A percentile compares a stretch with the other conserved stretches of the same genome.
phyloP scores from a whole-genome alignment of 495 filamentous ascomycete species.

The Lichenothelia convexa region DNA sequence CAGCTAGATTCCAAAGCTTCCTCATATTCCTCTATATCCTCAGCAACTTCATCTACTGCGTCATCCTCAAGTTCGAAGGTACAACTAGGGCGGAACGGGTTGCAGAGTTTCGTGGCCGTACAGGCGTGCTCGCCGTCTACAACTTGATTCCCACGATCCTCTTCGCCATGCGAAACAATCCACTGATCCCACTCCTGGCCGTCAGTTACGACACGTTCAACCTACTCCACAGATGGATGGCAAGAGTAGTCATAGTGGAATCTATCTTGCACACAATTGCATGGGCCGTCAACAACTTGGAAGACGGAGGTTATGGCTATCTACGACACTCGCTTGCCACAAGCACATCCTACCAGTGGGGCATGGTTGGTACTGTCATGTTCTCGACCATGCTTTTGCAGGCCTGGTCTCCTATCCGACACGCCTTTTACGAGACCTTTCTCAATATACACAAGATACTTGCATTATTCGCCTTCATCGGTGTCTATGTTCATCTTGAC shows the following conservation, averaged over 20 bases:
- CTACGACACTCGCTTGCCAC: slow-evolving; percentile 6
- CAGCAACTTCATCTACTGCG: slow-evolving; percentile 64
- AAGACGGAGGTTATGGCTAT: slow-evolving; percentile 9
- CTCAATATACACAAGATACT: slow-evolving; percentile 34
- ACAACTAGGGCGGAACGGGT: slow-evolving; percentile 28
- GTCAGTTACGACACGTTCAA: slow-evolving; percentile 97
- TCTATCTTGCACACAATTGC: slow-evolving; percentile 53
- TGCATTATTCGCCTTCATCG: slow-evolving; percentile 30
- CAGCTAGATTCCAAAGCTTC: slow-evolving; percentile 65
- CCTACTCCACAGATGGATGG: slow-evolving; percentile 85
- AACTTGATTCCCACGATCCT: slow-evolving; percentile 89
- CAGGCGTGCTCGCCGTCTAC: slow-evolving; percentile 61
- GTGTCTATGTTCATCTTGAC: slow-evolving; percentile 35
- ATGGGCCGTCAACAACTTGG: slow-evolving; percentile 37
- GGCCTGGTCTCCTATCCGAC: slow-evolving; percentile 33
- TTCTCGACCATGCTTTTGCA: slow-evolving; percentile 32
- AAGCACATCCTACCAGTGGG: slow-evolving; percentile 17
- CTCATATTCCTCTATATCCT: slow-evolving; percentile 53
- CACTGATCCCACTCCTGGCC: slow-evolving; percentile 60
- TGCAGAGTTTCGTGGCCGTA: slow-evolving; percentile 61
- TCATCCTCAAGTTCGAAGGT: slow-evolving; percentile 45
- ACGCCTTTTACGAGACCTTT: slow-evolving; percentile 41
- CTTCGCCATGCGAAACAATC: slow-evolving; percentile 82
- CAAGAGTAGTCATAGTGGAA: slow-evolving; percentile 69
- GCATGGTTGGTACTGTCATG: slow-evolving; percentile 21